These are phyloP conservation scores for Acer negundo DNA, from an alignment of 345 rosid species.

Conservation along the genomic window DNA sequence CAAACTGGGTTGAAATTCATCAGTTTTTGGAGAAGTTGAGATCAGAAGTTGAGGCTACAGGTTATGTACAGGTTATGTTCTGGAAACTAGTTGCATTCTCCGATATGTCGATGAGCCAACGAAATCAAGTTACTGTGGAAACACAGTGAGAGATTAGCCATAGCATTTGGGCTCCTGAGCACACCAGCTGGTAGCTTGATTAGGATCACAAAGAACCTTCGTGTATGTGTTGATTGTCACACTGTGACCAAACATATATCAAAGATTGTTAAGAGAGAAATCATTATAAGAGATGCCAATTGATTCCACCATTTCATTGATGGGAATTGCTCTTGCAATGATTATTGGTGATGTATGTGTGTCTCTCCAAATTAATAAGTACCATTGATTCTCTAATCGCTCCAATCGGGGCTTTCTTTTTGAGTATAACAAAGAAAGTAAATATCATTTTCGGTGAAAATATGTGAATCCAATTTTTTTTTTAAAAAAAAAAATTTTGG, in stretches of 20 bases:
- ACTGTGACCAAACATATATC: conserved; percentile 35
- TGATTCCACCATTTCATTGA: conserved; percentile 39
- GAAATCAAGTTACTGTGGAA: conserved; percentile 34
- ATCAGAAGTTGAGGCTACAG: conserved; percentile 28
- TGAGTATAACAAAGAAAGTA: no score
- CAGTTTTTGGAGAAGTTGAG: conserved; percentile 29
- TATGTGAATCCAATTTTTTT: no score
- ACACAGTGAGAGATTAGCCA: conserved; percentile 45
- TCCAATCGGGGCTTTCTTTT: no score
- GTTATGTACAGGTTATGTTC: no score
- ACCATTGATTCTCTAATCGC: background rate
- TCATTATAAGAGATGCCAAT: conserved; percentile 40
- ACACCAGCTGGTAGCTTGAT: conserved; percentile 38
- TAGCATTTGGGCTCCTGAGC: conserved; percentile 36
- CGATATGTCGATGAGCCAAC: conserved; percentile 33
- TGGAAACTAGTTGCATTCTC: conserved; percentile 41
- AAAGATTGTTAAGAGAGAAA: conserved; percentile 32
- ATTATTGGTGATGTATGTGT: conserved; percentile 35
- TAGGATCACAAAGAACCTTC: conserved; percentile 37
- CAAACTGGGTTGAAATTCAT: conserved; percentile 18
- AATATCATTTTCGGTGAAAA: no score
- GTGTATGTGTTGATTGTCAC: conserved; percentile 40
- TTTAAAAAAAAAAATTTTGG: no score
- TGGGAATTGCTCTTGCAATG: conserved; percentile 41
- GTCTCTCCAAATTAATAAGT: background rate